Percentiles rank a stretch among this genome's conserved stretches.
These are phyloP conservation scores for Chamaenerion angustifolium DNA, from an alignment of 345 rosid genomes.

Conservation along the genomic window DNA sequence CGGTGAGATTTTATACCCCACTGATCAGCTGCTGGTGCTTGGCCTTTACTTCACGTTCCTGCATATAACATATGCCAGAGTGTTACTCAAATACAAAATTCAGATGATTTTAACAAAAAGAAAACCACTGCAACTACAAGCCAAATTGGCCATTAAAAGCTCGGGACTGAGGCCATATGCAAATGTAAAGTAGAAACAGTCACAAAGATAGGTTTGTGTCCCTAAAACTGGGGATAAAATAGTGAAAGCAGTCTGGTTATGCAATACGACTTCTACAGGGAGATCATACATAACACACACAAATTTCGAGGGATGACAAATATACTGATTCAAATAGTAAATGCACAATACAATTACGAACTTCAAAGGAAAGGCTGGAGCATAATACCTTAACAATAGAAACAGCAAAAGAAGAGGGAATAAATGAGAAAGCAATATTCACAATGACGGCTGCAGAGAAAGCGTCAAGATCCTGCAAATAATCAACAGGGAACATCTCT, in stretches of 20 bases:
- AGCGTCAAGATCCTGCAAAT: conserved; percentile 81
- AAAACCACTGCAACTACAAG: neutral
- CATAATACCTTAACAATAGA: conserved; percentile 77
- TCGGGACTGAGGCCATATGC: too few species aligned
- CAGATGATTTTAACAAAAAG: neutral
- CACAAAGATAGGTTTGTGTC: too few species aligned
- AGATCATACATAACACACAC: too few species aligned
- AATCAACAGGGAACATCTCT: neutral
- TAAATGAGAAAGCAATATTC: conserved; percentile 76
- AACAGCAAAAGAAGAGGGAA: conserved; percentile 97
- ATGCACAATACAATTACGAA: neutral
- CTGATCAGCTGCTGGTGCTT: conserved; percentile 90
- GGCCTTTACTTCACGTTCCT: conserved; percentile 98
- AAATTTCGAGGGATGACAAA: too few species aligned
- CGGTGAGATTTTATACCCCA: conserved; percentile 45
- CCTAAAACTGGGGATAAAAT: too few species aligned
- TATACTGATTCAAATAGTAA: too few species aligned
- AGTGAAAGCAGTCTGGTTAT: too few species aligned
- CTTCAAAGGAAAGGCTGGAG: conserved; percentile 2
- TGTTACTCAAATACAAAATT: neutral
- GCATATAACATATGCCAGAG: conserved; percentile 14
- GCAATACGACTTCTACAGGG: too few species aligned
- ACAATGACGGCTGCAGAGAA: conserved; percentile 85
- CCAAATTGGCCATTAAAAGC: too few species aligned
- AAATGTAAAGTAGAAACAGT: too few species aligned